Base-by-base conservation (phyloP, 2,329 filamentous ascomycete species). In the Arthroderma uncinatum region DNA sequence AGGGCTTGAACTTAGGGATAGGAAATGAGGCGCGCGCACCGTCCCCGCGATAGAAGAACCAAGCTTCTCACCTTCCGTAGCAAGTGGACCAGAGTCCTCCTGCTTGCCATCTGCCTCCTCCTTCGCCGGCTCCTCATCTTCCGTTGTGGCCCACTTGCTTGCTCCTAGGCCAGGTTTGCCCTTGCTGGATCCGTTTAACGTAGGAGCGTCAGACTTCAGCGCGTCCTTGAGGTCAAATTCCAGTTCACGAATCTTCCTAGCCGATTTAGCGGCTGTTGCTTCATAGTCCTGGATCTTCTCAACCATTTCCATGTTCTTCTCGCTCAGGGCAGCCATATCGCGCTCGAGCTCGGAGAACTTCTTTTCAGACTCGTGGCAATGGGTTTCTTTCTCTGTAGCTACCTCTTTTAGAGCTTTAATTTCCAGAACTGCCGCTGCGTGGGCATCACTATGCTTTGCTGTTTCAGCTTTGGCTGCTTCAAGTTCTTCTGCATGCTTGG, bases 31-130 rank as follows among this genome's bases (percentile, higher is more conserved):
- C 66, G 66, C 61, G 68, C 72, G 72, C 72, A 74, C 72, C 72
- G 71, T 75, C 73, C 73, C 72, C 70, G 73, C 69, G 66, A 74
- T 74, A 64, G 71, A 73, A 71, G 71, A 70, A 66, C 72, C 72
- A 67, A 73, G 71, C 67, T 72, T 71, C 73, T 74, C 73, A 72
- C 71, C 71, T 74, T 74, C 71, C 68, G 63, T 64, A 66, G 68
- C 63, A 64, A 66, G 64, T 65, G 67, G 64, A 66, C 67, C 68
- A 59, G 64, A 58, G 23, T 65, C 67, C 59, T 69, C 70, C 64
- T 64, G 60, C 36, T 61, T 55, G 16, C 28, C 53, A 42, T 53
- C 67, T 60, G 62, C 62, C 54, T 61, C 64, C 30, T 63, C 64
- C 52, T 67, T 65, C 19, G 65, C 64, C 10, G 33, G 12, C 6